A percentile compares a stretch with the other conserved stretches of the same genome.
These are phyloP conservation scores for Dendrothele bispora DNA, from an alignment of 768 basidiomycete genomes.

Conservation along the genomic window DNA sequence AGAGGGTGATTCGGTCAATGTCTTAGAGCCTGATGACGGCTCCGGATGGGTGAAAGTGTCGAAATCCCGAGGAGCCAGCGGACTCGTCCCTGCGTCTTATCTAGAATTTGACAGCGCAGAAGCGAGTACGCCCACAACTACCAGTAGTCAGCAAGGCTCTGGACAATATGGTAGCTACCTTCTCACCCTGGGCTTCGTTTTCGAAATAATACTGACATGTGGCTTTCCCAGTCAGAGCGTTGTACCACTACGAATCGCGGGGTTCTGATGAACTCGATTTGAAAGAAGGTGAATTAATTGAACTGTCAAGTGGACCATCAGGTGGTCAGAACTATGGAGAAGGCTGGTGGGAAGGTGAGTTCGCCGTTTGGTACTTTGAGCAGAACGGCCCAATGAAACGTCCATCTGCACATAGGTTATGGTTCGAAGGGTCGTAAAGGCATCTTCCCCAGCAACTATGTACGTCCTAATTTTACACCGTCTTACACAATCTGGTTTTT, in stretches of 20 bases:
- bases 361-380: conserved; percentile 6
- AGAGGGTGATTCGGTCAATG: conserved; percentile 65
- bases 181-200: neutral
- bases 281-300: conserved; percentile 58
- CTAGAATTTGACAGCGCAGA: conserved; percentile 28
- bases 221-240: conserved; percentile 60
- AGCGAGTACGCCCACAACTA: conserved; percentile 14
- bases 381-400: conserved; percentile 15
- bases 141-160: conserved; percentile 29
- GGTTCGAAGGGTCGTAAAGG: conserved; percentile 63
- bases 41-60: conserved; percentile 85
- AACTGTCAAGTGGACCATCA: conserved; percentile 59
- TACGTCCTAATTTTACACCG: conserved; percentile 47
- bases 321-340: conserved; percentile 70
- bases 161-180: conserved; percentile 51
- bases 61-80: conserved; percentile 56
- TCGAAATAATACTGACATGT: conserved; percentile 10
- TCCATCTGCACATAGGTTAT: conserved; percentile 46
- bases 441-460: conserved; percentile 89
- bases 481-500: conserved; percentile 12
- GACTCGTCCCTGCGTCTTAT: conserved; percentile 87
- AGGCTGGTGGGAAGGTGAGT: conserved; percentile 85
- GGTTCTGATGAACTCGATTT: conserved; percentile 71
- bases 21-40: conserved; percentile 81
- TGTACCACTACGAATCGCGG: conserved; percentile 77